These are phyloP conservation scores for Aspergillus fumigatiaffinis DNA, from an alignment of 2,329 filamentous ascomycete species.

Conservation along the genomic window DNA sequence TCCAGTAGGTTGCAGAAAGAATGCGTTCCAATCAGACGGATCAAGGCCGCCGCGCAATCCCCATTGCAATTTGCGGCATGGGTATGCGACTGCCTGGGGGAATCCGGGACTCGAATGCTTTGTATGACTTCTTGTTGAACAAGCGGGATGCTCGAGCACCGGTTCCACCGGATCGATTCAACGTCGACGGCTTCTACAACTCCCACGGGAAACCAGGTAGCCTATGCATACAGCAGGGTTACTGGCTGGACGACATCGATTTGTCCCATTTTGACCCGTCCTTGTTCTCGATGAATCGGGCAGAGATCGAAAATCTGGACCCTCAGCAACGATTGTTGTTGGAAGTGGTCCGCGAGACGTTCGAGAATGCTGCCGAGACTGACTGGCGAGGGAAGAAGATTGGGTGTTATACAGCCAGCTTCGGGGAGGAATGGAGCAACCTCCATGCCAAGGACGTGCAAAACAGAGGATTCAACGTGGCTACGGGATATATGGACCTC, in stretches of 20 bases:
- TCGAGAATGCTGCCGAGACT: constrained; percentile 30
- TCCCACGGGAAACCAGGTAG: constrained; percentile 9
- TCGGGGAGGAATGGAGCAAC: constrained; percentile 25
- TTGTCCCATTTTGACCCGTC: constrained; percentile 17
- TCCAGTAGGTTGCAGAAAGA: not conserved
- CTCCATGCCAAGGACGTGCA: constrained; percentile 17
- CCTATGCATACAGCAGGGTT: not conserved
- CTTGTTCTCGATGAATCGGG: constrained; percentile 25
- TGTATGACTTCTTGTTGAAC: constrained; percentile 21
- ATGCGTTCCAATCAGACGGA: not conserved
- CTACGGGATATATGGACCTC: constrained; percentile 11
- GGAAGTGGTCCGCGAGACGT: constrained; percentile 30
- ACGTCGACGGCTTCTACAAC: constrained; percentile 22
- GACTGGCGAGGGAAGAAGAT: constrained; percentile 27
- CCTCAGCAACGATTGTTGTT: constrained; percentile 32
- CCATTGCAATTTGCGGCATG: constrained; percentile 23
- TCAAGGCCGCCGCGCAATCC: not conserved
- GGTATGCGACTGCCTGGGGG: constrained; percentile 21
- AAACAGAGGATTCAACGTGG: not conserved
- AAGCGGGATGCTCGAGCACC: constrained; percentile 16
- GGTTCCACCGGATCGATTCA: constrained; percentile 22
- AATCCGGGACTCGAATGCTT: constrained; percentile 10
- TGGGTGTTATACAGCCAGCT: constrained; percentile 24
- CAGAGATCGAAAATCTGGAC: constrained; percentile 24
- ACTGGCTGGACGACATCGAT: not conserved